Evolutionary conservation across 768 basidiomycete species (phyloP).

Genomic region (Kwoniella sp.): DNA sequence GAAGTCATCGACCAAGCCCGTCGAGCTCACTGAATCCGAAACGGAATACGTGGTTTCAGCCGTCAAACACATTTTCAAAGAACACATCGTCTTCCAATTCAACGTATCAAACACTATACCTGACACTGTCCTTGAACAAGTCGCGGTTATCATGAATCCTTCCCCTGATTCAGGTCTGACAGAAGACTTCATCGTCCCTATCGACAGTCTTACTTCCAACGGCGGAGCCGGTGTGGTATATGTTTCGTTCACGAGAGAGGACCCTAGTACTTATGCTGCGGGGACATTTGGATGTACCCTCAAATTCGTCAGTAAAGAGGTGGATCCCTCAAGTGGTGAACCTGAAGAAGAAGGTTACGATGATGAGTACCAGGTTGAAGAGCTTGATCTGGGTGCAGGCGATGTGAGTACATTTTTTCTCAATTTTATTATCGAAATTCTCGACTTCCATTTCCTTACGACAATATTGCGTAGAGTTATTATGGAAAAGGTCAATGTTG

Average conservation of each 20-base stretch:
- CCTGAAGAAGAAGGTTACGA: constrained; percentile 99
- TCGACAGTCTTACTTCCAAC: constrained; percentile 68
- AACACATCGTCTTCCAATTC: constrained; percentile 98
- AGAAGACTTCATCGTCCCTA: constrained; percentile 92
- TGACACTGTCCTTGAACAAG: constrained; percentile 90
- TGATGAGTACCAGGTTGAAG: constrained; percentile 97
- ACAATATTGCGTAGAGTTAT: background rate
- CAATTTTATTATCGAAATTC: no score
- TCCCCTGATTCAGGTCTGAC: constrained; percentile 72
- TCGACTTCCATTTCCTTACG: no score
- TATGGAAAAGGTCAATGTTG: constrained; percentile 5
- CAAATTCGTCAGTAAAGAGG: constrained; percentile 94
- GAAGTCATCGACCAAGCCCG: constrained; percentile 77
- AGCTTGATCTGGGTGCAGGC: constrained; percentile 86
- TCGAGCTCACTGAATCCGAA: constrained; percentile 89
- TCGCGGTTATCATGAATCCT: constrained; percentile 88
- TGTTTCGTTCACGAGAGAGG: constrained; percentile 85
- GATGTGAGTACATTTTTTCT: constrained; percentile 63
- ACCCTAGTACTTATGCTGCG: constrained; percentile 72
- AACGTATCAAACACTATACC: constrained; percentile 96
- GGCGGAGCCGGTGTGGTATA: constrained; percentile 84
- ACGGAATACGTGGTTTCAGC: constrained; percentile 97
- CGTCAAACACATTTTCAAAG: constrained; percentile 94
- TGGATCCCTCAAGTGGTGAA: constrained; percentile 90
- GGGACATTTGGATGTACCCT: constrained; percentile 88